Percentiles rank a stretch among this genome's conserved stretches.
These are phyloP conservation scores for Tulasnella calospora DNA, from an alignment of 768 basidiomycete species.

Conservation along the genomic window DNA sequence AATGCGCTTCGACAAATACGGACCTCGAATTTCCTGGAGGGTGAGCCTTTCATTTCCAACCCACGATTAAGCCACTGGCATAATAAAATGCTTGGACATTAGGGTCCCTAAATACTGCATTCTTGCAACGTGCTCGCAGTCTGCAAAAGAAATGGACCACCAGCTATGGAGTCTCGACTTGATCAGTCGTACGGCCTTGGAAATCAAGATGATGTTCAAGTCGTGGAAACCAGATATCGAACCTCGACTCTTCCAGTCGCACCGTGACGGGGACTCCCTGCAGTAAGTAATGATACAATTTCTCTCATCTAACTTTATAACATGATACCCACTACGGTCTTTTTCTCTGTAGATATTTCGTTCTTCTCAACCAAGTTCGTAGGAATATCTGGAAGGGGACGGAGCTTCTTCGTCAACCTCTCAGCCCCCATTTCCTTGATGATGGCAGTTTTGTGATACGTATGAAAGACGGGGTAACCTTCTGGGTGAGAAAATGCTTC, in stretches of 20 bases:
- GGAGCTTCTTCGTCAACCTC: background rate
- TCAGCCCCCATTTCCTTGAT: background rate
- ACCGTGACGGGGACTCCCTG: no score
- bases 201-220: background rate
- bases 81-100: no score
- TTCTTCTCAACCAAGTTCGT: no score
- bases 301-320: no score
- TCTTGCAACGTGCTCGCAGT: background rate
- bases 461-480: background rate
- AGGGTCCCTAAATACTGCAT: background rate
- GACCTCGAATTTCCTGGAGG: background rate
- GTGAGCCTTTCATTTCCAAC: background rate
- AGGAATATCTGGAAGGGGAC: no score
- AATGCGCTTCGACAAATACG: background rate
- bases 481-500: background rate
- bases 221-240: background rate
- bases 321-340: no score
- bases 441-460: background rate
- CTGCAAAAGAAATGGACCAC: background rate
- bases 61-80: background rate
- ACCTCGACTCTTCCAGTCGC: no score
- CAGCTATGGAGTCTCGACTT: background rate
- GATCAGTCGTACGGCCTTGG: no score
- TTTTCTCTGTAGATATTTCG: no score
- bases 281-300: no score